phyloP scores from a whole-genome alignment of 306 rosid genomes.

The Acacia acuminata region DNA sequence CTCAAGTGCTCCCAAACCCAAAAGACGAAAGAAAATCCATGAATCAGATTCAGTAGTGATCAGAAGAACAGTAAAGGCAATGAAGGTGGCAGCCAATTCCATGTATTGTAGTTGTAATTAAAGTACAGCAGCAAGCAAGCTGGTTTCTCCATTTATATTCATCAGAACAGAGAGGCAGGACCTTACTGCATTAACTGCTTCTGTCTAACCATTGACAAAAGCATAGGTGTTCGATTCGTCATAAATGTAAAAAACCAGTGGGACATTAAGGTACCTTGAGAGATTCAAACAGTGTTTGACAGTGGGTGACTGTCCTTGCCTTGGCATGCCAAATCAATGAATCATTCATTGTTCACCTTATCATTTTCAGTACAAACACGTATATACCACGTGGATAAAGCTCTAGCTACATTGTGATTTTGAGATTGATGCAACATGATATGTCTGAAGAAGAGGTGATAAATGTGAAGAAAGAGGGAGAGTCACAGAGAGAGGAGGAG shows the following conservation, averaged over 20 bases:
- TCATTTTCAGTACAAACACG: background rate
- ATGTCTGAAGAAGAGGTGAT: background rate
- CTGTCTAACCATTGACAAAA: conserved; percentile 20
- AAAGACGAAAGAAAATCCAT: conserved; percentile 13
- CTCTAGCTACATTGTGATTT: background rate
- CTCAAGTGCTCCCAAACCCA: background rate
- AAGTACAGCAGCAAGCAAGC: background rate
- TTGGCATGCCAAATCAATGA: conserved; percentile 21
- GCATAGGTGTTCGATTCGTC: background rate
- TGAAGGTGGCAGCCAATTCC: background rate
- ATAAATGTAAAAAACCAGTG: background rate
- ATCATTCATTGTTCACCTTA: conserved; percentile 7
- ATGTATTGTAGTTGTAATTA: conserved; percentile 4
- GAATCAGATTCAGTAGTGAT: background rate
- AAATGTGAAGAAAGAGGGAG: background rate
- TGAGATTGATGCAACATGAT: background rate
- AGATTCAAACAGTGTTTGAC: conserved; percentile 7
- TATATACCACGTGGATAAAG: conserved; percentile 20
- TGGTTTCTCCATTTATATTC: conserved; percentile 12
- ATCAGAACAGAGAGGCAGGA: conserved; percentile 8
- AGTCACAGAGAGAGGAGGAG: background rate
- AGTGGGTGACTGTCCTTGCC: background rate
- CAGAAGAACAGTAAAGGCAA: background rate
- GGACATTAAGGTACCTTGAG: background rate
- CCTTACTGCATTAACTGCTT: conserved; percentile 22